These are phyloP conservation scores for Pontederia paniculata DNA, from an alignment of 176 grass and related monocot genomes.

Conservation along the genomic window DNA sequence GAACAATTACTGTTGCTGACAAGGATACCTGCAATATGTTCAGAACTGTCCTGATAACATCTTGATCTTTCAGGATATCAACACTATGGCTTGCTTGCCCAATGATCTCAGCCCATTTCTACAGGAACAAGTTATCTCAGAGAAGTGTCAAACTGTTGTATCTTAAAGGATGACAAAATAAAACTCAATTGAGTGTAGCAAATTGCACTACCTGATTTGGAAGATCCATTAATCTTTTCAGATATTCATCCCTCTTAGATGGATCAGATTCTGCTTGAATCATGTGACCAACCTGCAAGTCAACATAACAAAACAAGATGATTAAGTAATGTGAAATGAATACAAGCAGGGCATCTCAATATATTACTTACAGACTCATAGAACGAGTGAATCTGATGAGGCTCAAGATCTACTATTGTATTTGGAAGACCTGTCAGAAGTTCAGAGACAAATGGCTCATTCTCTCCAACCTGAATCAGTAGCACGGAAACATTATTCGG, in stretches of 20 bases:
- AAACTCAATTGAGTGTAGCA: neutral
- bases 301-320: neutral
- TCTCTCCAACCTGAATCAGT: conserved; percentile 72
- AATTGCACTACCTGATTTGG: conserved; percentile 61
- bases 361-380: conserved; percentile 80
- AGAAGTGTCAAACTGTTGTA: neutral
- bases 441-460: conserved; percentile 97
- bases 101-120: conserved; percentile 99
- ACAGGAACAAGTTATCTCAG: conserved; percentile 18
- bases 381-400: conserved; percentile 97
- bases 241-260: conserved; percentile 90
- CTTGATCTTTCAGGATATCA: conserved; percentile 94
- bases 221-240: conserved; percentile 97
- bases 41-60: conserved; percentile 95
- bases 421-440: conserved; percentile 53
- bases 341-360: neutral
- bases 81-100: conserved; percentile 91
- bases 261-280: conserved; percentile 97
- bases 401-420: conserved; percentile 90
- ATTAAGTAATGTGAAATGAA: neutral
- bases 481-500: neutral
- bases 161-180: neutral
- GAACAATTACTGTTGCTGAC: too few species aligned
- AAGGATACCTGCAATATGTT: conserved; percentile 87
- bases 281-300: conserved; percentile 80